Base-by-base conservation (phyloP, 306 rosid genomes). In the Inga oerstediana region DNA sequence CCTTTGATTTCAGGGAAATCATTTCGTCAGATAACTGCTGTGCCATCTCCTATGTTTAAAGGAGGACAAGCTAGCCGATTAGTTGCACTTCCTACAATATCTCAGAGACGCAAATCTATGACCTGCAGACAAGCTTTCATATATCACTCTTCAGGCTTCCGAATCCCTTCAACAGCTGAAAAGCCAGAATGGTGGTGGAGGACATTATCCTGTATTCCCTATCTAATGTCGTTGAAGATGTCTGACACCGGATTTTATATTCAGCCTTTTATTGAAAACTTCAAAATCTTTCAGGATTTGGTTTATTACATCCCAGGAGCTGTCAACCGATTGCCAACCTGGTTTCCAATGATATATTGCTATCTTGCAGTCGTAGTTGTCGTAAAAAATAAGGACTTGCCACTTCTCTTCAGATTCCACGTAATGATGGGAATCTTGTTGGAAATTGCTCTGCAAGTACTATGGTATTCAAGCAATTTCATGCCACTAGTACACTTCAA, bases 151-250 rank as follows among this genome's bases (percentile, higher is more conserved):
- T 83, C 87, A 32, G 81, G 91, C 46, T 74, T 82, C 68, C 89
- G 90, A 69, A 81, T 83, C 80, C 90, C 97, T 9, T 76, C 84
- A 80, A 82, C 81, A 58, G 81, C 85, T 49, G 91, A 92, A 90
- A 93, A 92, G 86, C 98, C 98, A 37, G 92, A 90, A 71, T 95
- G 98, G 98, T 91, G 97, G 98, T 91, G 94, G 97, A 91, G 98
- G 80, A 90, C 92, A 81, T 79, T 95, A 80, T 92, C 93, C 15
- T 92, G 97, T 62, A 10, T 90, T 65, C 98, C 98, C 59, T 93
- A 95, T 81, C 85, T 95, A 43, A 35, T 89, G 9, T 89, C 98
- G 54, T 37, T 92, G 85, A 92, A 90, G 87, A 86, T 90, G 87
- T 93, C 98, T 11, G 94, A 89, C 30, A 81, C 97, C 43, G 98